Conservation (phyloP, 2,329 filamentous ascomycete genomes). For the Fusarium mangiferae region DNA sequence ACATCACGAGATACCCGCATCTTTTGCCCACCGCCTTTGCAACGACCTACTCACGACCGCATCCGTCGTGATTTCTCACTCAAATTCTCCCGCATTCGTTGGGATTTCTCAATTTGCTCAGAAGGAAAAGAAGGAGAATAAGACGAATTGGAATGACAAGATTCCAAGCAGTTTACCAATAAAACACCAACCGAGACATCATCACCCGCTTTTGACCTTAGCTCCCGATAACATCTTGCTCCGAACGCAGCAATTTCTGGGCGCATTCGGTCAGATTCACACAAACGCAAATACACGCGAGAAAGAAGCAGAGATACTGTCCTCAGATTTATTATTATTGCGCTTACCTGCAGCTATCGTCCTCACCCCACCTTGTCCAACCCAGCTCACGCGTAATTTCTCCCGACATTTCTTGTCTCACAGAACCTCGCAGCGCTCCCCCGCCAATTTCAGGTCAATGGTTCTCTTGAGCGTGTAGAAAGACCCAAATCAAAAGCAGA, state of each 20-base stretch:
- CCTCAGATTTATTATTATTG: conserved; percentile 5
- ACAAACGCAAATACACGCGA: conserved; percentile 16
- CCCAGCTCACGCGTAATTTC: conserved; percentile 16
- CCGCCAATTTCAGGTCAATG: conserved; percentile 15
- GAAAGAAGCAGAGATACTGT: background rate
- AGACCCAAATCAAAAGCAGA: background rate
- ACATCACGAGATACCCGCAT: conserved; percentile 34
- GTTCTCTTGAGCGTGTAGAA: conserved; percentile 12
- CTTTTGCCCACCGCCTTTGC: conserved; percentile 32
- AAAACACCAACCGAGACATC: conserved; percentile 25
- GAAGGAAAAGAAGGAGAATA: conserved; percentile 29
- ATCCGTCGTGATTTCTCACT: conserved; percentile 13
- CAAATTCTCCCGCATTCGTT: conserved; percentile 1
- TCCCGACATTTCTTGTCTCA: conserved; percentile 11
- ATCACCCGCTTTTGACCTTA: conserved; percentile 1
- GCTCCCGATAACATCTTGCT: conserved; percentile 4
- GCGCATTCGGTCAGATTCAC: conserved; percentile 14
- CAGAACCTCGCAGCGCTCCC: conserved; percentile 14
- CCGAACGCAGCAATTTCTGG: conserved; percentile 11
- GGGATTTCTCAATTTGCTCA: background rate
- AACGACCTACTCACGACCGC: conserved; percentile 16
- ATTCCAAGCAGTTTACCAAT: conserved; percentile 5
- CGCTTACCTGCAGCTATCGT: conserved; percentile 34
- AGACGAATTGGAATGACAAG: conserved; percentile 3
- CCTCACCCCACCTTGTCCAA: conserved; percentile 24